Percentiles rank a stretch among this genome's conserved stretches.
Conservation (phyloP, 2,329 filamentous ascomycete species). For the Phoma herbarum region DNA sequence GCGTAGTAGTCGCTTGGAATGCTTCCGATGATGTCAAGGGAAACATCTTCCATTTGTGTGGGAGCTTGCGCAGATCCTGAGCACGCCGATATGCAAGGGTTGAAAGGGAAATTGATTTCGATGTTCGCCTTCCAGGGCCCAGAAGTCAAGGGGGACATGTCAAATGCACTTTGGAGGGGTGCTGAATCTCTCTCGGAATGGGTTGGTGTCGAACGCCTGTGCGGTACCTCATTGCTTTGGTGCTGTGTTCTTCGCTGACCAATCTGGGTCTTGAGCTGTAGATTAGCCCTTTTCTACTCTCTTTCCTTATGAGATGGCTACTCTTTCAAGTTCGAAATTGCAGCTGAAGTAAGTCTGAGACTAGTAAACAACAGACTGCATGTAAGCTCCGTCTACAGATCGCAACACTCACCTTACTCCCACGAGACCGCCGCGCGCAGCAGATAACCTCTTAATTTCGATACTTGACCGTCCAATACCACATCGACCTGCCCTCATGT, state of each 20-base stretch:
- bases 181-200: background rate
- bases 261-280: background rate
- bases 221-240: background rate
- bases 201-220: background rate
- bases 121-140: background rate
- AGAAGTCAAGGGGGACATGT: background rate
- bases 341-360: background rate
- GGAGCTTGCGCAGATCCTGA: background rate
- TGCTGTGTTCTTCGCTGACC: background rate
- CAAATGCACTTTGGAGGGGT: background rate
- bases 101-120: background rate
- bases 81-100: background rate
- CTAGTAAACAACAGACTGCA: background rate
- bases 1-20: conserved; percentile 48
- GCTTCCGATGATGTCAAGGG: conserved; percentile 41
- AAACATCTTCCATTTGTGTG: conserved; percentile 27
- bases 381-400: background rate
- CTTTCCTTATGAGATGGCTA: background rate
- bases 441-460: background rate
- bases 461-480: background rate
- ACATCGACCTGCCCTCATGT: conserved; percentile 14
- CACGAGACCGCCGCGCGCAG: background rate
- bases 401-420: background rate
- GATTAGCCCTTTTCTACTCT: background rate
- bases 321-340: background rate